phyloP scores from a whole-genome alignment of 164 flowering plant species.

The grape (Vitis vinifera) region ASM3070453v1 NC_081808.1:3058001-3058500 shows the following conservation, averaged over 20 bases:
- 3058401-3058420: neutral
- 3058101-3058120: slow-evolving; percentile 89
- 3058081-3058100: slow-evolving; percentile 55
- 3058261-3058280: too few species aligned
- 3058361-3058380: too few species aligned
- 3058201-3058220: slow-evolving; percentile 27
- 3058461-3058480: neutral
- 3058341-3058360: too few species aligned
- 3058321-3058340: too few species aligned
- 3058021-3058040: slow-evolving; percentile 50
- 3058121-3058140: slow-evolving; percentile 60
- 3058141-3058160: slow-evolving; percentile 35
- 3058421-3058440: neutral
- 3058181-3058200: slow-evolving; percentile 31
- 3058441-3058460: neutral
- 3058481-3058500: slow-evolving; percentile 46
- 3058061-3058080: slow-evolving; percentile 82
- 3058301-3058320: too few species aligned
- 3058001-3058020: slow-evolving; percentile 75
- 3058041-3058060: slow-evolving; percentile 53
- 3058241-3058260: too few species aligned
- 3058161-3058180: slow-evolving; percentile 45
- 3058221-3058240: slow-evolving; percentile 43
- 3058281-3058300: too few species aligned
- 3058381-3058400: too few species aligned